Base-by-base conservation (phyloP, 495 filamentous ascomycete species). In the Neurospora africana region DNA sequence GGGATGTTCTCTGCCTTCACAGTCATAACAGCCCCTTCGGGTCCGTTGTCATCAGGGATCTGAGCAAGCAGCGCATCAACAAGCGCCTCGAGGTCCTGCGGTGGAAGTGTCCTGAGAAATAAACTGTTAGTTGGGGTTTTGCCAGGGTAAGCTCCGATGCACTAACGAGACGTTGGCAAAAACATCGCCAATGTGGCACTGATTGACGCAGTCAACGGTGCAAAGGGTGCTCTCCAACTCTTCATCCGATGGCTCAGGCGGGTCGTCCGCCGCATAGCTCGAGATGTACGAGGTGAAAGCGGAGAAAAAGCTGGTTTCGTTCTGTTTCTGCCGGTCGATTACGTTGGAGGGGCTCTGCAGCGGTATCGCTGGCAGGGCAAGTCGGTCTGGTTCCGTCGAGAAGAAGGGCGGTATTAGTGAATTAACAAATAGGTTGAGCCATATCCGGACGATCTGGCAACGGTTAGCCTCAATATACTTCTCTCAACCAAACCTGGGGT, bases 221-320 rank as follows among this genome's bases (percentile, higher is more conserved):
- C 91, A 94, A 19, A 98, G 82, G 0, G 95, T 98, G 78, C 94
- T 97, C 74, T 98, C 96, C 68, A 99, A 84, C 79, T 99, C 95
- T 77, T 98, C 95, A 71, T 97, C 94, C 1, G 95, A 98, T 2
- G 95, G 95, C 81, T 98, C 96, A 7, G 95, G 95, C 11, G 95
- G 95, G 75, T 99, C 95, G 78, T 98, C 96, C 21, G 94, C 96
- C 35, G 96, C 95, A 83, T 98, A 98, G 79, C 94, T 98, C n/a
- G 94, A 96, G 27, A 99, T 92, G 74, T 98, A 98, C 6, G 92
- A 97, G 2, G 94, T 94, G 72, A 99, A 91, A 6, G 95, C 93
- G 5, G 93, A 97, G 77, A 99, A 91, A 27, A 99, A 85, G 8
- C 96, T 93, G 4, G 88, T 87, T 30, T 99, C 95, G 72, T 81